Percentiles rank a stretch among this genome's conserved stretches.
Evolutionary conservation across 1,284 basidiomycete genomes (phyloP).

Genomic region (Cerioporus squamosus): DNA sequence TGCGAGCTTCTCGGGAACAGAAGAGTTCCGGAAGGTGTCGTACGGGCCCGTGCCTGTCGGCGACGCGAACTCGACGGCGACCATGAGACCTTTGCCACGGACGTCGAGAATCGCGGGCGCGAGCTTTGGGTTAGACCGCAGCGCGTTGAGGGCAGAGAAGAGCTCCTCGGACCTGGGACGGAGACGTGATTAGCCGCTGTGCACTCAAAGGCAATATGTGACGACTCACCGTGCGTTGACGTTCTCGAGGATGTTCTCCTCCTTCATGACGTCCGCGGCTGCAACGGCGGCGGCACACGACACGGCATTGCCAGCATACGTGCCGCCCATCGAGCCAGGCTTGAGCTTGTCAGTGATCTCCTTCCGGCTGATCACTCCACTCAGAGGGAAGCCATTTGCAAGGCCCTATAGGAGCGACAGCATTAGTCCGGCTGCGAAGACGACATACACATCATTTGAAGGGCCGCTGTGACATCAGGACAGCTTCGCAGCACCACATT

Average conservation of each 20-base stretch:
- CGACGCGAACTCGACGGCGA: conserved; percentile 80
- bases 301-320: conserved; percentile 90
- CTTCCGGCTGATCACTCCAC: conserved; percentile 82
- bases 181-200: background rate
- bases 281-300: conserved; percentile 88
- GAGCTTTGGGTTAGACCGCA: conserved; percentile 58
- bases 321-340: conserved; percentile 88
- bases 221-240: conserved; percentile 65
- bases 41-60: conserved; percentile 47
- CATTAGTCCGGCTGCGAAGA: too few species aligned
- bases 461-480: too few species aligned
- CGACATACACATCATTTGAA: too few species aligned
- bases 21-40: conserved; percentile 46
- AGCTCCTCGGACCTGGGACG: conserved; percentile 70
- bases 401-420: conserved; percentile 58
- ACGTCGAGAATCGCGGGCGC: conserved; percentile 71
- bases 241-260: conserved; percentile 82
- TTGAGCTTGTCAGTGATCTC: conserved; percentile 83
- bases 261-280: conserved; percentile 76
- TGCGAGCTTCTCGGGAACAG: conserved; percentile 69
- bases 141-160: conserved; percentile 58
- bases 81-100: conserved; percentile 81
- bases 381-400: conserved; percentile 94
- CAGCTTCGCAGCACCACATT: too few species aligned
- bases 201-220: background rate